Base-by-base conservation (phyloP, 768 basidiomycete genomes). In the Cyclocybe cylindracea region DNA sequence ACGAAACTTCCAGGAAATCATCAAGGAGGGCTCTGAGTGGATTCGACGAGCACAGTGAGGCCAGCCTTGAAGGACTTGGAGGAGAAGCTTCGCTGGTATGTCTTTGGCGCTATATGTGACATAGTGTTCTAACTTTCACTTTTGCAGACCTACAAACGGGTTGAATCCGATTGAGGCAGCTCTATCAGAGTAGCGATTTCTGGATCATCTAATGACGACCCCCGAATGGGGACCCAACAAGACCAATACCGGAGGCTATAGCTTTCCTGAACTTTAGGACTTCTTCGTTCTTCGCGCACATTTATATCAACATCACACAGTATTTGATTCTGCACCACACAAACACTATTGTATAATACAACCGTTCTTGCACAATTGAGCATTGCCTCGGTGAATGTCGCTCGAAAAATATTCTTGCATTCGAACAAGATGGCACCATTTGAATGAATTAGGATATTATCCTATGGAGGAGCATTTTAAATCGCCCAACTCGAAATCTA, bases 1-100 rank as follows among this genome's bases (percentile, higher is more conserved):
- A 74, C 76, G 66, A 76, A 73, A n/a, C 70, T n/a, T 94, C 44
- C 68, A 80, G 43, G 79, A 77, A 3, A 72, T 78, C 38, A 67
- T 92, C 66, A 84, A 86, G 71, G 89, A 90, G 57, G 81, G 78
- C 44, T 74, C 76, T 31, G 83, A 86, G 44, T 94, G 91, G 90
- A 74, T n/a, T 91, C 49, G 91, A 94, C 13, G 78, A 84, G 55
- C 73, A 86, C 61, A 69, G 77, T 41, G 69, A 68, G 10, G 92
- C 91, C 3, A 73, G 74, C 24, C 78, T n/a, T 85, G 35, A 89
- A 89, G 54, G 89, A 90, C 46, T 70, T 91, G 41, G 90, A 93
- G 67, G 90, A 92, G 72, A 88, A 89, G 72, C 69, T n/a, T 89
- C 55, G 67, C 72, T 29, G 77, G 72, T 71, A 46, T 5, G 67